phyloP scores from a whole-genome alignment of 345 rosid genomes.

The Diplotaxis tenuifolia region DNA sequence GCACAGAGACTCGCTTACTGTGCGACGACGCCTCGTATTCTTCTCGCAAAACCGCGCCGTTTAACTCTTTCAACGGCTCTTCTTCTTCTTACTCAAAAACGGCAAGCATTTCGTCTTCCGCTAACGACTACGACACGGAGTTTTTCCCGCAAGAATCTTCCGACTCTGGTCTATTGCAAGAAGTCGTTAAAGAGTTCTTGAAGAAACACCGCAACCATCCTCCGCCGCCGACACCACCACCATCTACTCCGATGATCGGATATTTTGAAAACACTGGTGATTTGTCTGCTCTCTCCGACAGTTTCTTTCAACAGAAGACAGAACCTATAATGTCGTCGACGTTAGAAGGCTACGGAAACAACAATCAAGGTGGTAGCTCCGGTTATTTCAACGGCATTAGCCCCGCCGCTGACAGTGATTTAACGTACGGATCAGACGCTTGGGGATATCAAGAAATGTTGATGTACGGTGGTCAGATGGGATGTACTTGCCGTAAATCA shows the following conservation, averaged over 20 bases:
- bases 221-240: not conserved
- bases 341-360: not conserved
- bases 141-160: slow-evolving; percentile 55
- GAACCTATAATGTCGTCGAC: not conserved
- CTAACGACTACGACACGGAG: slow-evolving; percentile 21
- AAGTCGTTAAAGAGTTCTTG: slow-evolving; percentile 67
- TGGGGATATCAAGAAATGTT: slow-evolving; percentile 30
- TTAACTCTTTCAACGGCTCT: slow-evolving; percentile 9
- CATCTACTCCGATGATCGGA: not conserved
- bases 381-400: not conserved
- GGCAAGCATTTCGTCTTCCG: slow-evolving; percentile 10
- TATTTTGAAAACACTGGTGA: slow-evolving; percentile 1
- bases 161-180: slow-evolving; percentile 79
- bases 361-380: not conserved
- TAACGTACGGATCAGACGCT: slow-evolving; percentile 9
- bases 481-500: slow-evolving; percentile 18
- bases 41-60: slow-evolving; percentile 1
- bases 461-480: slow-evolving; percentile 32
- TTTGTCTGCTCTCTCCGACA: slow-evolving; percentile 8
- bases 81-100: not conserved
- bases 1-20: slow-evolving; percentile 46
- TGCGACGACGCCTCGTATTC: slow-evolving; percentile 51
- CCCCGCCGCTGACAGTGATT: slow-evolving; percentile 4
- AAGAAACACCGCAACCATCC: slow-evolving; percentile 20
- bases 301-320: not conserved